A percentile compares a stretch with the other conserved stretches of the same genome.
Evolutionary conservation across 176 grass and related monocot genomes (phyloP).

Genomic region (Avena insularis): DNA sequence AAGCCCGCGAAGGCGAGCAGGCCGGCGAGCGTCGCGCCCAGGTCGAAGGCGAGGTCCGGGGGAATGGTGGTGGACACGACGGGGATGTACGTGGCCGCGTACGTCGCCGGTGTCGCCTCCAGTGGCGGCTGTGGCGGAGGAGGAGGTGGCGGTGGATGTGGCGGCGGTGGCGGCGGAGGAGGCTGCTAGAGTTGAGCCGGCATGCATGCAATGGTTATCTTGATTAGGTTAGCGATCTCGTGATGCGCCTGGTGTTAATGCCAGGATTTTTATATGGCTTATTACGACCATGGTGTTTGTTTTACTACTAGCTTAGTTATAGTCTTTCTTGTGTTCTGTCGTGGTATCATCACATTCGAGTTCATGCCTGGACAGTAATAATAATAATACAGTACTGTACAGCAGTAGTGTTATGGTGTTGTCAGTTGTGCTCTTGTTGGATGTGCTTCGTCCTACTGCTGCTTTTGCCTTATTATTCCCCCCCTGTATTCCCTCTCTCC

Average conservation of each 20-base stretch:
- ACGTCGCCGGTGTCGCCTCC: not conserved
- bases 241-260: not conserved
- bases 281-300: not conserved
- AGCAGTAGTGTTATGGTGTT: not conserved
- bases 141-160: not conserved
- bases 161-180: not conserved
- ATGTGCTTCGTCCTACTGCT: too few species aligned
- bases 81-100: not conserved
- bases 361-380: not conserved
- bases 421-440: too few species aligned
- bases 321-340: not conserved
- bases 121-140: not conserved
- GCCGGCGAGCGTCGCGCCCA: not conserved
- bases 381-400: not conserved
- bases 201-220: not conserved
- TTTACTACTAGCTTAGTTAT: not conserved
- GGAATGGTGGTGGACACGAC: not conserved
- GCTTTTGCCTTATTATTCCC: too few species aligned
- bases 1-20: not conserved
- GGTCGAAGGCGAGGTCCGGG: not conserved
- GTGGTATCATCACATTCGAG: not conserved
- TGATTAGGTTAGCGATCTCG: not conserved
- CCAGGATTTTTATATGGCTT: conserved; percentile 2
- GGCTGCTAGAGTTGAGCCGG: conserved; percentile 21
- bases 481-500: too few species aligned